A percentile compares a stretch with the other conserved stretches of the same genome.
Evolutionary conservation across 2,329 filamentous ascomycete species (phyloP).

Genomic region (Colletotrichum scovillei): DNA sequence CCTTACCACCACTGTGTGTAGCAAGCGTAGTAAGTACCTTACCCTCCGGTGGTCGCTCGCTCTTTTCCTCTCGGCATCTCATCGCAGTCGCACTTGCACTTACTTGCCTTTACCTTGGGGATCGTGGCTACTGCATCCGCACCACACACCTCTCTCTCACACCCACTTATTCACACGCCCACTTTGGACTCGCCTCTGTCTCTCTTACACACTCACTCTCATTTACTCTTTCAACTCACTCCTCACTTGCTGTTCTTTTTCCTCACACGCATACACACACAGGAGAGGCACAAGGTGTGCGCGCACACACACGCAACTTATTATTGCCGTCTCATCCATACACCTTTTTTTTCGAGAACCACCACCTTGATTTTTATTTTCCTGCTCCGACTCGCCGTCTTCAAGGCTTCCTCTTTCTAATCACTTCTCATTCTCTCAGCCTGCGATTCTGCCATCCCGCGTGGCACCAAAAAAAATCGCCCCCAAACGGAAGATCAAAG

Average conservation of each 20-base stretch:
- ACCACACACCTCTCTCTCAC: constrained; percentile 29
- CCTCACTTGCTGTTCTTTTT: background rate
- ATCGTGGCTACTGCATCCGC: constrained; percentile 16
- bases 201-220: background rate
- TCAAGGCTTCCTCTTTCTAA: background rate
- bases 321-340: constrained; percentile 27
- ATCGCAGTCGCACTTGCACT: constrained; percentile 8
- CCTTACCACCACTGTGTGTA: too few relatives aligned
- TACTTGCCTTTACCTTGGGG: background rate
- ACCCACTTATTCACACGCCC: constrained; percentile 31
- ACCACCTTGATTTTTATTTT: background rate
- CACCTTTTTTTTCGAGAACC: constrained; percentile 15
- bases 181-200: constrained; percentile 7
- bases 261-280: background rate
- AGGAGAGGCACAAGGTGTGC: background rate
- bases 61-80: background rate
- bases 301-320: background rate
- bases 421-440: background rate
- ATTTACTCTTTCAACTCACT: background rate
- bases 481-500: background rate
- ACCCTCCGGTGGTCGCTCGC: background rate
- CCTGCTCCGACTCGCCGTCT: background rate
- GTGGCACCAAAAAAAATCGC: constrained; percentile 1
- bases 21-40: background rate
- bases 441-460: constrained; percentile 2